Evolutionary conservation across 257 asterid species (phyloP).

Genomic region (Anisodus acutangulus): DNA sequence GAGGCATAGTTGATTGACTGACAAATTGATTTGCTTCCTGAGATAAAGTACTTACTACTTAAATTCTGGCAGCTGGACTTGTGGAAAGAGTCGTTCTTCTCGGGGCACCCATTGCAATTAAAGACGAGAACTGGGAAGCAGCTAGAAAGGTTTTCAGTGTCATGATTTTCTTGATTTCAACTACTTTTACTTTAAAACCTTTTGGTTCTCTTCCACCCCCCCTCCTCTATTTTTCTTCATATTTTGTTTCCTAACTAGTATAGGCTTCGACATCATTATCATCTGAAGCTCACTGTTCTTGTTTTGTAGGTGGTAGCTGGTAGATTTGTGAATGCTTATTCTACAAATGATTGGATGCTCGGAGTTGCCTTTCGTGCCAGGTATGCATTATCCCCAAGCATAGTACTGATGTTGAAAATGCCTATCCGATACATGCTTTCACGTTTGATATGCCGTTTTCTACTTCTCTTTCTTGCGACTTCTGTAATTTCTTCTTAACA

Average conservation of each 20-base stretch:
- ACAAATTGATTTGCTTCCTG: constrained; percentile 3
- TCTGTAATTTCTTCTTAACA: constrained; percentile 40
- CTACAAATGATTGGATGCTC: constrained; percentile 95
- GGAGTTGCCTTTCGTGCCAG: constrained; percentile 94
- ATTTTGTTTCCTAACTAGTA: neutral
- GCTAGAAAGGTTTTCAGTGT: constrained; percentile 67
- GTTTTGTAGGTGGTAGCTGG: constrained; percentile 82
- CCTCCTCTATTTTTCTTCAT: neutral
- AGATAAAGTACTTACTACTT: constrained; percentile 23
- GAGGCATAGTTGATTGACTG: neutral
- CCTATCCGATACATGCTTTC: neutral
- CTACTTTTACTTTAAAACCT: neutral
- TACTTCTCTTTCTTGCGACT: constrained; percentile 11
- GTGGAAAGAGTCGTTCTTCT: constrained; percentile 93
- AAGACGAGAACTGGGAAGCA: constrained; percentile 87
- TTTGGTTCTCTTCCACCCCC: neutral
- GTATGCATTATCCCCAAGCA: constrained; percentile 43
- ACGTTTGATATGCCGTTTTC: neutral
- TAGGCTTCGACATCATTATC: neutral
- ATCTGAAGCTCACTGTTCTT: constrained; percentile 33
- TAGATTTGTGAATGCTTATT: constrained; percentile 82
- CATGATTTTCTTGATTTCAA: neutral
- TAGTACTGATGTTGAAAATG: constrained; percentile 9
- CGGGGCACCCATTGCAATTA: constrained; percentile 88
- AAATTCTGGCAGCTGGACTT: constrained; percentile 63